phyloP scores from a whole-genome alignment of 257 asterid species.

The Dorcoceras hygrometricum region DNA sequence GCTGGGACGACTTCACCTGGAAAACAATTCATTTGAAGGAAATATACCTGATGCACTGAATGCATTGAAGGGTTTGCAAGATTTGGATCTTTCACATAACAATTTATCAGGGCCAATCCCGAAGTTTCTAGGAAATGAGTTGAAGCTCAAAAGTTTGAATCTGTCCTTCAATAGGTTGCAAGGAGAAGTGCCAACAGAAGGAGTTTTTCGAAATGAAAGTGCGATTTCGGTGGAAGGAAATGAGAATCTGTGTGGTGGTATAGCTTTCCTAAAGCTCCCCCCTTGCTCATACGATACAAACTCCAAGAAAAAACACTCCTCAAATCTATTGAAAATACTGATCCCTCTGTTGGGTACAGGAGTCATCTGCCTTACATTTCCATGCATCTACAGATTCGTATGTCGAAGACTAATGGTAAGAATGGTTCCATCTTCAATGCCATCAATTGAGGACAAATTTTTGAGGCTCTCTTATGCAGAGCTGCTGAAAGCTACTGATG shows the following conservation, averaged over 20 bases:
- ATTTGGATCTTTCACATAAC: not conserved
- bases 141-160: not conserved
- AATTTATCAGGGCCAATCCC: not conserved
- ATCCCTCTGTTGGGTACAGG: not conserved
- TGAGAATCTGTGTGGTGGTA: slow-evolving; percentile 3
- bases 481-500: slow-evolving; percentile 9
- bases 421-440: not conserved
- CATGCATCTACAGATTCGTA: not conserved
- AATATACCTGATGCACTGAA: slow-evolving; percentile 10
- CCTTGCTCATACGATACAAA: not conserved
- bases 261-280: not conserved
- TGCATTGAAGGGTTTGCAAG: slow-evolving; percentile 13
- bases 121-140: not conserved
- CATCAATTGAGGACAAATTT: not conserved
- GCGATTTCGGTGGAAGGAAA: slow-evolving; percentile 5
- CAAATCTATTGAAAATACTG: not conserved
- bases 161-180: slow-evolving; percentile 10
- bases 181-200: no score
- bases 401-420: no score
- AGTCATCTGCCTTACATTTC: not conserved
- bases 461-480: slow-evolving; percentile 4
- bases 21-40: slow-evolving; percentile 13
- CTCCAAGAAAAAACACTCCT: not conserved
- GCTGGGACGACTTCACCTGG: not conserved
- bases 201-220: slow-evolving; percentile 6